Percentiles rank a stretch among this genome's conserved stretches.
Evolutionary conservation across 2,329 filamentous ascomycete genomes (phyloP).

Genomic region (Trichoderma breve): DNA sequence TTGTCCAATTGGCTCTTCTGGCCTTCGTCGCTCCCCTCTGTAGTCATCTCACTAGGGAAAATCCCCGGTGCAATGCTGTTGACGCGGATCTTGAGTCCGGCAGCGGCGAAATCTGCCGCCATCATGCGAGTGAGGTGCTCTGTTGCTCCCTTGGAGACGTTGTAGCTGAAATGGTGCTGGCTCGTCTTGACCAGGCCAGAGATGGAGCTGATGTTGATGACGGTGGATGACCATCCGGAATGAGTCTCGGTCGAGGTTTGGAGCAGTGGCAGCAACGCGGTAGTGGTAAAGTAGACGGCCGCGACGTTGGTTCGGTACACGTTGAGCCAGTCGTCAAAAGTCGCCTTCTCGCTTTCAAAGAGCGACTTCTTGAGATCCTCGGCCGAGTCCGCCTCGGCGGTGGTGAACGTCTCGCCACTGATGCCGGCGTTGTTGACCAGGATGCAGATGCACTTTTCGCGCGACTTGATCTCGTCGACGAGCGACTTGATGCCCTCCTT

Average conservation of each 20-base stretch:
- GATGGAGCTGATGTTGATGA: slow-evolving; percentile 68
- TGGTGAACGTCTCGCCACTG: no score
- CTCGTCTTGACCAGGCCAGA: slow-evolving; percentile 62
- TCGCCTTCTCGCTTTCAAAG: slow-evolving; percentile 61
- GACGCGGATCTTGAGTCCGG: slow-evolving; percentile 63
- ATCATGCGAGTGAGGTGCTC: slow-evolving; percentile 64
- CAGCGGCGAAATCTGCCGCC: slow-evolving; percentile 57
- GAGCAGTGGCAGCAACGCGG: slow-evolving; percentile 61
- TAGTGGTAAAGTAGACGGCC: slow-evolving; percentile 62
- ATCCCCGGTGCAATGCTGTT: slow-evolving; percentile 73
- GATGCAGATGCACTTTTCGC: slow-evolving; percentile 59
- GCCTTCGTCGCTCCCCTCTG: slow-evolving; percentile 43
- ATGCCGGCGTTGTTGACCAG: slow-evolving; percentile 71
- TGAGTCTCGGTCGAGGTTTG: slow-evolving; percentile 47
- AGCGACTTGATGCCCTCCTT: slow-evolving; percentile 59
- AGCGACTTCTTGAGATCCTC: slow-evolving; percentile 59
- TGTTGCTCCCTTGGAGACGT: slow-evolving; percentile 61
- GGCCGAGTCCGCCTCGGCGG: slow-evolving; percentile 32
- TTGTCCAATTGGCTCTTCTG: slow-evolving; percentile 60
- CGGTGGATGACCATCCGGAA: slow-evolving; percentile 52
- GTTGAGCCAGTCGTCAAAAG: slow-evolving; percentile 67
- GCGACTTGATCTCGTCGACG: slow-evolving; percentile 53
- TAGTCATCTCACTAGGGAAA: slow-evolving; percentile 71
- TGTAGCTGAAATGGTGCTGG: slow-evolving; percentile 66
- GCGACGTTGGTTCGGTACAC: slow-evolving; percentile 76